phyloP scores from a whole-genome alignment of 1,284 basidiomycete species.

The Cutaneotrichosporon cavernicola region DNA sequence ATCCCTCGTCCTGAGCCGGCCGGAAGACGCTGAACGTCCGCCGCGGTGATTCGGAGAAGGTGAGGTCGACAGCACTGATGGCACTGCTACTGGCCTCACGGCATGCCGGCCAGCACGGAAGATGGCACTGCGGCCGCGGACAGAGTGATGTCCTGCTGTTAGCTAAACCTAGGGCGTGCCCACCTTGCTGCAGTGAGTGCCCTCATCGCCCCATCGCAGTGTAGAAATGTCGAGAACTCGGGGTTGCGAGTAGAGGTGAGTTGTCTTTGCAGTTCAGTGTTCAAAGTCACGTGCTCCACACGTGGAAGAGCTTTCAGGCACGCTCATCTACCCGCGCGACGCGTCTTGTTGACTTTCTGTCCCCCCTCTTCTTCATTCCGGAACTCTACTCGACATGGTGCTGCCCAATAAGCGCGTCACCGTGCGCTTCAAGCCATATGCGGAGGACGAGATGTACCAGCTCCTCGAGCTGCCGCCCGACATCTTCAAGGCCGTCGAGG shows the following conservation, averaged over 20 bases:
- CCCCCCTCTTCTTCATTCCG: not conserved
- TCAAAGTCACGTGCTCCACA: not conserved
- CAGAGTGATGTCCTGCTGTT: not conserved
- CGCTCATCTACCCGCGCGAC: not conserved
- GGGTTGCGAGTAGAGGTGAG: not conserved
- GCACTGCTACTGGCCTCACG: conserved; percentile 11
- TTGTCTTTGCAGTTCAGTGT: no score
- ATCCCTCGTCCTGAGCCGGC: not conserved
- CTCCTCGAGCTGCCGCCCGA: conserved; percentile 52
- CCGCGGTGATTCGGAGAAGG: not conserved
- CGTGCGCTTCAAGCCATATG: conserved; percentile 28
- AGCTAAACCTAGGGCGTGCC: not conserved
- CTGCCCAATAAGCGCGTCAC: conserved; percentile 26
- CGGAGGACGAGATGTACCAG: conserved; percentile 44
- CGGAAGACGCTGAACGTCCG: not conserved
- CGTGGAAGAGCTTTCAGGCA: not conserved
- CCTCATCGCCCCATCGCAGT: conserved; percentile 1
- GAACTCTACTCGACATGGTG: not conserved
- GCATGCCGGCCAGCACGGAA: conserved; percentile 14
- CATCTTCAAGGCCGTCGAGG: conserved; percentile 49
- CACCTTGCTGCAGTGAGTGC: conserved; percentile 1
- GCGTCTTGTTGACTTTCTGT: conserved; percentile 4
- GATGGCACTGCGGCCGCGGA: conserved; percentile 10
- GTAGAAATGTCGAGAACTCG: not conserved
- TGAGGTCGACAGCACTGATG: not conserved